Evolutionary conservation across 2,329 filamentous ascomycete genomes (phyloP), one percentile per base, ranked within the genome.

Genomic region (Metarhizium album): DNA sequence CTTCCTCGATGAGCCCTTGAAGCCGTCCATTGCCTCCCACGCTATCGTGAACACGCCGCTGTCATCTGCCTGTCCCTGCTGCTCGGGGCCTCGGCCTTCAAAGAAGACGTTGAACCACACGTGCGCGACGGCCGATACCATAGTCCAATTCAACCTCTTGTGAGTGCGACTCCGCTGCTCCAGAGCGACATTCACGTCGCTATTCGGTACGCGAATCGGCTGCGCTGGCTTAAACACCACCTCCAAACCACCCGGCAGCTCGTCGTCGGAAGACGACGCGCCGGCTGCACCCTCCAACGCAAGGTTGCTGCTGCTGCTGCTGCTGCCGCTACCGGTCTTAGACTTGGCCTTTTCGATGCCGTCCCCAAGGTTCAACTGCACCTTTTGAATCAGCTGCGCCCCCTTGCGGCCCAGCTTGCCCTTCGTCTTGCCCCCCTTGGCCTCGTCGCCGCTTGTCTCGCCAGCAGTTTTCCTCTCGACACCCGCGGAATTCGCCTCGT

Each of bases 71-170:
- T 74, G 70, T 23, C 86, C 87, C 27, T 71, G 67, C 42, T 82
- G 74, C 61, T 90, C 86, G 0, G 85, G 83, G 0, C 86, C 86
- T 20, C 79, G 72, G 43, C 90, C 90, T 69, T 97, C 93, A 60
- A 97, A 97, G 67, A 83, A 97, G 2, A 83, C 75, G 62, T 98
- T 98, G 74, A 96, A 95, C 93, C 93, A 98, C 16, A 95, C 87
- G 61, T 97, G 91, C 0, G 90, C 90, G 9, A 97, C 84, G 0
- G 90, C 84, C 0, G 91, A 95, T 3, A 96, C 89, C 83, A 97
- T 88, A 0, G 88, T 90, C 58, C 88, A 79, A 1, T 89, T 86
- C 67, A 93, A 84, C 9, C 79, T 80, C 60, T 86, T 87, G 4
- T 80, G 78, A 1, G 86, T 82, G 60, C 84, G 86, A 67, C 90